Conservation (phyloP, 1,284 basidiomycete species). For the Polyporus tsugae region DNA sequence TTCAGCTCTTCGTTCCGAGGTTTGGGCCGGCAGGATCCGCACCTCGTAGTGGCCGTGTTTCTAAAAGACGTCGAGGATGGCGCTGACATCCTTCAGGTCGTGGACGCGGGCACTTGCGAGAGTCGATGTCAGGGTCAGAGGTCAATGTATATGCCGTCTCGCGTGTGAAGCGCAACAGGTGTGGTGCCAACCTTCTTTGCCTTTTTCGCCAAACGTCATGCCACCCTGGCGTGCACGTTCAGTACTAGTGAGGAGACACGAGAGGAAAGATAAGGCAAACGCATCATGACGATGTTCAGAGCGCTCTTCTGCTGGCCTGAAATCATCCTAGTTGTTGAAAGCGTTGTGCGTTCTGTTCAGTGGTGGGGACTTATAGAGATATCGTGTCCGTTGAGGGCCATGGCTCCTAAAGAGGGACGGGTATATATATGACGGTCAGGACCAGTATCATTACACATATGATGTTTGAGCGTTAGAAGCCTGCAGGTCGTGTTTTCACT, state of each 20-base stretch:
- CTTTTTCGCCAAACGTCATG: conserved; percentile 43
- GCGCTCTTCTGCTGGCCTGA: conserved; percentile 44
- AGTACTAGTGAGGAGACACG: background rate
- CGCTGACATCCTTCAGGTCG: conserved; percentile 56
- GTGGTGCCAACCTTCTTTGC: conserved; percentile 34
- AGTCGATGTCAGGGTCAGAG: background rate
- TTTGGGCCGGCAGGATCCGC: background rate
- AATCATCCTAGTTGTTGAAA: conserved; percentile 17
- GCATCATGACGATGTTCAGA: conserved; percentile 54
- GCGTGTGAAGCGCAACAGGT: background rate
- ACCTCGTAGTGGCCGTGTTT: conserved; percentile 64
- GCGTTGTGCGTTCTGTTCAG: background rate
- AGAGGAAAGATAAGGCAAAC: too few relatives aligned
- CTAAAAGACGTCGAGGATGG: conserved; percentile 64
- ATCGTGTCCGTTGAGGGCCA: background rate
- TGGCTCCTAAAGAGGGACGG: too few relatives aligned
- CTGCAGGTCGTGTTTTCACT: background rate
- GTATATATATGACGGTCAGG: background rate
- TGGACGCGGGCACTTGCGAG: conserved; percentile 53
- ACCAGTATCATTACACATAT: background rate
- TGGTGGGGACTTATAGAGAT: background rate
- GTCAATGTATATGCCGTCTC: background rate
- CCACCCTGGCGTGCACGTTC: conserved; percentile 37
- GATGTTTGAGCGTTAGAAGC: background rate
- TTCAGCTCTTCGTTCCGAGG: too few relatives aligned